A percentile compares a stretch with the other conserved stretches of the same genome.
Evolutionary conservation across 2,329 filamentous ascomycete genomes (phyloP).

Genomic region (Arachnomyces sp.): DNA sequence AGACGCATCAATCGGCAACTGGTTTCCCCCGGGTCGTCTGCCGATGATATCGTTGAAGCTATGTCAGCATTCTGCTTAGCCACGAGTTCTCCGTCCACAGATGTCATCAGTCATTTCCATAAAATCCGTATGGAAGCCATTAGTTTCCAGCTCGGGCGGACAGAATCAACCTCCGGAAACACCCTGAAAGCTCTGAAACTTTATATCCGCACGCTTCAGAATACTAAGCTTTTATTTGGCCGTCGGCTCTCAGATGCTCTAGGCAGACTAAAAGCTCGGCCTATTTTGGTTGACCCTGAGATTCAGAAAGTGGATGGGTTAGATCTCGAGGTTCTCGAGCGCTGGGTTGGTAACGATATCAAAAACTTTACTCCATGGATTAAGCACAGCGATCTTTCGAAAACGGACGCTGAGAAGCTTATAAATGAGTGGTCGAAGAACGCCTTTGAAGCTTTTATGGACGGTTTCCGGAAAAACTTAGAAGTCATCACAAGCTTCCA

Average conservation of each 20-base stretch:
- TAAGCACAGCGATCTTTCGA: constrained; percentile 66
- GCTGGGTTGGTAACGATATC: constrained; percentile 76
- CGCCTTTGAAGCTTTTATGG: constrained; percentile 51
- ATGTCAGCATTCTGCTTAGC: constrained; percentile 75
- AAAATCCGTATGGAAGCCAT: constrained; percentile 63
- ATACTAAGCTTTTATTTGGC: constrained; percentile 69
- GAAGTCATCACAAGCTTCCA: constrained; percentile 56
- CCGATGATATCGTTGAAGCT: constrained; percentile 55
- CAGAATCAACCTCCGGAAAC: constrained; percentile 38
- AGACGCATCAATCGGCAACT: constrained; percentile 52
- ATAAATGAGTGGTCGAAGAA: constrained; percentile 56
- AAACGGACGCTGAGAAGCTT: constrained; percentile 51
- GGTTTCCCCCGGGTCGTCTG: constrained; percentile 36
- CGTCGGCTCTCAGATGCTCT: constrained; percentile 62
- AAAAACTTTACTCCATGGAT: constrained; percentile 81
- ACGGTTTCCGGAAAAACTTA: constrained; percentile 55
- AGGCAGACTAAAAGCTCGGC: constrained; percentile 56
- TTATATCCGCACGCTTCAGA: constrained; percentile 67
- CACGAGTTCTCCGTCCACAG: constrained; percentile 68
- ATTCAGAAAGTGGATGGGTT: constrained; percentile 61
- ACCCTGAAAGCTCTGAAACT: constrained; percentile 60
- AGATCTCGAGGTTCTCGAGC: constrained; percentile 65
- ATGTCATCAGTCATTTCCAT: constrained; percentile 72
- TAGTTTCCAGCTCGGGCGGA: constrained; percentile 49
- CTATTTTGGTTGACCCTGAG: constrained; percentile 62